phyloP scores from a whole-genome alignment of 1,284 basidiomycete species.

The Cryptococcus sp. region DNA sequence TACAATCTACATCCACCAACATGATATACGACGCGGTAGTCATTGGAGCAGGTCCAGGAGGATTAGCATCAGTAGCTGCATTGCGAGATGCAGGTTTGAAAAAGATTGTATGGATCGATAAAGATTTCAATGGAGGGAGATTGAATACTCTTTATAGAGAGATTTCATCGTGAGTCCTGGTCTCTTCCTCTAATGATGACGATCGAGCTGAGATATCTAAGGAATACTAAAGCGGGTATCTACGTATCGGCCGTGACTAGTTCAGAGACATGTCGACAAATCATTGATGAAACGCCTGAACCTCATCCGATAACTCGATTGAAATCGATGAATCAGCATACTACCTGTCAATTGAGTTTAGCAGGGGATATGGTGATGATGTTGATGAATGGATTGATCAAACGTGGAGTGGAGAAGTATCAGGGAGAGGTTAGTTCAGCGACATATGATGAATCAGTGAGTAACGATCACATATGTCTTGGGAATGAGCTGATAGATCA shows the following conservation, averaged over 20 bases:
- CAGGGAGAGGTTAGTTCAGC: slow-evolving; percentile 8
- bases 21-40: slow-evolving; percentile 6
- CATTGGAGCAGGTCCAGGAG: slow-evolving; percentile 17
- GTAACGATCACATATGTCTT: too few relatives aligned
- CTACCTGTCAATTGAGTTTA: slow-evolving; percentile 15
- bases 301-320: slow-evolving; percentile 16
- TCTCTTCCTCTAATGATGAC: neutral
- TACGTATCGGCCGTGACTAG: slow-evolving; percentile 22
- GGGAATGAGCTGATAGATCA: neutral
- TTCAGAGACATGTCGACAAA: slow-evolving; percentile 12
- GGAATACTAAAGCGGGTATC: slow-evolving; percentile 26
- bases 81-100: slow-evolving; percentile 15
- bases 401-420: slow-evolving; percentile 8
- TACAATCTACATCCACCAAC: too few relatives aligned
- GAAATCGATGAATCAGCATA: slow-evolving; percentile 14
- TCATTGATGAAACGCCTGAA: slow-evolving; percentile 8
- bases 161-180: slow-evolving; percentile 23
- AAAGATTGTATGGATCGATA: slow-evolving; percentile 19
- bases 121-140: slow-evolving; percentile 14
- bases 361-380: slow-evolving; percentile 19
- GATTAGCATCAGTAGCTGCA: slow-evolving; percentile 12
- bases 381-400: slow-evolving; percentile 9
- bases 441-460: neutral
- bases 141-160: slow-evolving; percentile 25
- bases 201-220: slow-evolving; percentile 2